Evolutionary conservation across 345 rosid genomes (phyloP).

Genomic region (Punica granatum): DNA sequence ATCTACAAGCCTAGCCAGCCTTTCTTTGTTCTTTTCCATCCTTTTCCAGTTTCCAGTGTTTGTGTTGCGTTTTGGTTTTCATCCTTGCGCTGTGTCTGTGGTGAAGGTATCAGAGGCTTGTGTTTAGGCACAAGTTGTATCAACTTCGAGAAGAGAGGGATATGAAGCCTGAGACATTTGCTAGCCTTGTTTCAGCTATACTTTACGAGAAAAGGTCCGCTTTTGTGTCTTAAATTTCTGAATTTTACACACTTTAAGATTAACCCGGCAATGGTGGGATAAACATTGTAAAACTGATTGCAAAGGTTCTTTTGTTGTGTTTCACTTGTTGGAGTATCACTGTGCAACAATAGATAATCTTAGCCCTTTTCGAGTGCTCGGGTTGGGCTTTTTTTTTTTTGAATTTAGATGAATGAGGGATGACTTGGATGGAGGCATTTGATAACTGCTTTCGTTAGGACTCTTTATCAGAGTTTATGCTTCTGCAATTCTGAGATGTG

Average conservation of each 20-base stretch:
- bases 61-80: not conserved
- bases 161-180: conserved; percentile 99
- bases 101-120: conserved; percentile 82
- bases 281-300: not conserved
- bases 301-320: not conserved
- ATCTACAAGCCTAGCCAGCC: not conserved
- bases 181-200: conserved; percentile 85
- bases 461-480: not conserved
- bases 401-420: too few relatives aligned
- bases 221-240: not conserved
- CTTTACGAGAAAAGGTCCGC: conserved; percentile 91
- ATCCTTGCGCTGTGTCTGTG: conserved; percentile 9
- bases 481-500: not conserved
- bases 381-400: too few relatives aligned
- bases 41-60: not conserved
- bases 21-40: not conserved
- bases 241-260: not conserved
- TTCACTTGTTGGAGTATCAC: not conserved
- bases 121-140: conserved; percentile 82
- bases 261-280: not conserved
- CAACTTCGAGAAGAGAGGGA: conserved; percentile 95
- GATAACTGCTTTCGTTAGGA: not conserved
- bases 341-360: not conserved
- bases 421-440: not conserved
- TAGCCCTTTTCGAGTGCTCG: not conserved